Conservation (phyloP, 139 green algal species). For the Picochlorum sp. region DNA sequence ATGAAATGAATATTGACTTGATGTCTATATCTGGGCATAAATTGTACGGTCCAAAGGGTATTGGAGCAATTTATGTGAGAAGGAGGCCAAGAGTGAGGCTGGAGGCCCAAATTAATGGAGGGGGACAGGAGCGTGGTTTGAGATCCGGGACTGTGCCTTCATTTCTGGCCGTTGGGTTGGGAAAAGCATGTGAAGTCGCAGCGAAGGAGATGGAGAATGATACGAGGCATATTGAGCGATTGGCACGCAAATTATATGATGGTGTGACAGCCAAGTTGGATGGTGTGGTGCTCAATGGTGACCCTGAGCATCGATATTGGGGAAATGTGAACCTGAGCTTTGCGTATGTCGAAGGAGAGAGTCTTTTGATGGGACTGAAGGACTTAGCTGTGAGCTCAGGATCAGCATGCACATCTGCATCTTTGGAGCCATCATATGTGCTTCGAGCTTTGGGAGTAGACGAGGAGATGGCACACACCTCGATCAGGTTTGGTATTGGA, state of each 20-base stretch:
- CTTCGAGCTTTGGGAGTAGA: slow-evolving; percentile 93
- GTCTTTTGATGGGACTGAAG: slow-evolving; percentile 96
- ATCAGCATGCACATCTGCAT: slow-evolving; percentile 87
- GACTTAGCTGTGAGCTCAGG: slow-evolving; percentile 84
- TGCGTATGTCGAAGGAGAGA: slow-evolving; percentile 95
- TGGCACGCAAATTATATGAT: slow-evolving; percentile 69
- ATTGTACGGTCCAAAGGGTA: slow-evolving; percentile 95
- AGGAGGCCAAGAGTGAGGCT: slow-evolving; percentile 86
- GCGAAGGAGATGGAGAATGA: slow-evolving; percentile 72
- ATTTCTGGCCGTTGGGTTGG: slow-evolving; percentile 83
- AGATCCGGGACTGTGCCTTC: slow-evolving; percentile 75
- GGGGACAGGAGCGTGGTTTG: slow-evolving; percentile 92
- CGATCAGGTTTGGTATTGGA: slow-evolving; percentile 80
- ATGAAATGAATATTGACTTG: slow-evolving; percentile 80
- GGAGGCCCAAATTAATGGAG: slow-evolving; percentile 89
- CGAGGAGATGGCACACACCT: slow-evolving; percentile 96
- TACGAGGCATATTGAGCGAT: slow-evolving; percentile 48
- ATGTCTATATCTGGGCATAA: slow-evolving; percentile 96
- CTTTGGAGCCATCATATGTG: slow-evolving; percentile 94
- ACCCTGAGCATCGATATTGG: slow-evolving; percentile 37
- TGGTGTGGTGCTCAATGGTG: slow-evolving; percentile 81
- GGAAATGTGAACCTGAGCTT: slow-evolving; percentile 91
- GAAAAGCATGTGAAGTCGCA: slow-evolving; percentile 76
- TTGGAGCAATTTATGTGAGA: slow-evolving; percentile 94
- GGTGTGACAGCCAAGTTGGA: slow-evolving; percentile 81